A percentile compares a stretch with the other conserved stretches of the same genome.
phyloP scores from a whole-genome alignment of 306 rosid species.

The Pyrus betulifolia region DNA sequence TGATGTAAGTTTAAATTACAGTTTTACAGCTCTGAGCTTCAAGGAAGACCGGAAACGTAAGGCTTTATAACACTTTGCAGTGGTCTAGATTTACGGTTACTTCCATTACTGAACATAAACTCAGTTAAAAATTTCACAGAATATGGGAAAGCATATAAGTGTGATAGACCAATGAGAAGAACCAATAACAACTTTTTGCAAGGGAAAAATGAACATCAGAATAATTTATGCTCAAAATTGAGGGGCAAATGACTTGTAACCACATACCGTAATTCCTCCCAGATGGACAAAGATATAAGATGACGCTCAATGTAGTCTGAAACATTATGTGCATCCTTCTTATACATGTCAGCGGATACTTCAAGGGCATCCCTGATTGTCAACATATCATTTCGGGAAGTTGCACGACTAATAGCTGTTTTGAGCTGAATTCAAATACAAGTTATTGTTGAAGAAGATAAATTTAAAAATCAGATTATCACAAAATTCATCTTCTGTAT shows the following conservation, averaged over 20 bases:
- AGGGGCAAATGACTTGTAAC: conserved; percentile 2
- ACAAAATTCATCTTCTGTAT: background rate
- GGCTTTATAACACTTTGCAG: background rate
- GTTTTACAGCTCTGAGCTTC: background rate
- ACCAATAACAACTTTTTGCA: background rate
- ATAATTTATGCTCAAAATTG: background rate
- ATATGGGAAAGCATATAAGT: background rate
- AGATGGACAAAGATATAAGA: conserved; percentile 85
- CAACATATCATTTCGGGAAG: conserved; percentile 67
- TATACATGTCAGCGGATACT: conserved; percentile 90
- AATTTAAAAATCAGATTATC: background rate
- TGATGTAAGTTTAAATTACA: background rate
- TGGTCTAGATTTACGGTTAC: background rate
- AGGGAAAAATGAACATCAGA: background rate
- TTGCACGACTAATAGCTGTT: conserved; percentile 90
- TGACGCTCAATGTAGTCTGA: conserved; percentile 84
- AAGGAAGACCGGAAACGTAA: background rate
- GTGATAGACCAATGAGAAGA: background rate
- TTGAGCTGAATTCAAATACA: conserved; percentile 60
- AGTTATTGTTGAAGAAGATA: conserved; percentile 1
- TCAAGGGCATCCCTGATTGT: conserved; percentile 97
- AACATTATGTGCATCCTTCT: conserved; percentile 83
- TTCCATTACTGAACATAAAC: background rate
- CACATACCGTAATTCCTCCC: conserved; percentile 92
- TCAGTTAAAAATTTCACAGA: background rate